Evolutionary conservation across 2,329 filamentous ascomycete genomes (phyloP), one percentile per base, ranked within the genome.

Genomic region (Penicillium sp.): DNA sequence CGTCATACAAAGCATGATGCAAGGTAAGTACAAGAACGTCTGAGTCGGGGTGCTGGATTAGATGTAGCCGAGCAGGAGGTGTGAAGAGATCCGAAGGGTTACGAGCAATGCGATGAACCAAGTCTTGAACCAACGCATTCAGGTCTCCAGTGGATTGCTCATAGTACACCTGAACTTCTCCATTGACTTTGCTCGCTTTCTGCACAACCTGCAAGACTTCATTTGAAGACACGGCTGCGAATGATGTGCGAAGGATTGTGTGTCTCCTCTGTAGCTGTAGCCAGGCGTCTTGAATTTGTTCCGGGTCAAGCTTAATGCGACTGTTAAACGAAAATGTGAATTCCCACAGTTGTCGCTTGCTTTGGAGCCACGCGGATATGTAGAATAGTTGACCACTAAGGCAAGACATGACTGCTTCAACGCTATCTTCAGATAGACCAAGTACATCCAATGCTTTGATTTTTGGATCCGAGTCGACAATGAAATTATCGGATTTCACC

Each of bases 1-100:
- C 57, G 25, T 61, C 59, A 13, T 61, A 61, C 35, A 59, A 43
- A n/a, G 59, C 56, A 48, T 61, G 59, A 21, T 61, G 53, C 8
- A 61, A 19, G 1, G 49, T 54, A 6, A 61, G 10, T 9, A 61
- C 25, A 17, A 61, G 38, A 27, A 12, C 43, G 23, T 55, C 52
- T 2, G 12, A 31, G 23, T 35, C 36, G 10, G 23, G 6, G n/a
- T 49, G 33, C 33, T 42, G 43, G 19, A 55, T 35, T n/a, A 55
- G 25, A 6, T 35, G 43, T 8, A 55, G 44, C 21, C 52, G 52
- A 3, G 31, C 25, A 17, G 52, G 52, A 25, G 52, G 44, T 8
- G 35, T 55, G 23, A 55, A 55, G 21, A 55, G 52, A 35, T 48
- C 7, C 9, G 52, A 55, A 5, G 43, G 33, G 17, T 35, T 21